These are phyloP conservation scores for Phaeotremella skinneri DNA, from an alignment of 768 basidiomycete genomes.

Conservation along the genomic window DNA sequence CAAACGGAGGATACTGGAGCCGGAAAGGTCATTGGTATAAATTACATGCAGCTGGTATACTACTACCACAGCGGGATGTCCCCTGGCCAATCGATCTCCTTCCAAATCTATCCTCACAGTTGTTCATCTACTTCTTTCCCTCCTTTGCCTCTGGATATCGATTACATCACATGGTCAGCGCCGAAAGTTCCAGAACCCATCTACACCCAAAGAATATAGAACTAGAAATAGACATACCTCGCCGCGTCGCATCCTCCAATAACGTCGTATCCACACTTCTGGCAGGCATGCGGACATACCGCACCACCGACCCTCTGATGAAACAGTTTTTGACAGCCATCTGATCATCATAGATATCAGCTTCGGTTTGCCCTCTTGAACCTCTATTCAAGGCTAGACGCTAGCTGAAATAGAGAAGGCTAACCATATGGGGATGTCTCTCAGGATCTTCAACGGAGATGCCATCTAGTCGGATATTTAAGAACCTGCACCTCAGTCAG, in stretches of 20 bases:
- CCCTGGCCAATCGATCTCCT: neutral
- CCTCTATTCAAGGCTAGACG: neutral
- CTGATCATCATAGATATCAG: constrained; percentile 53
- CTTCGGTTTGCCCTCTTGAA: neutral
- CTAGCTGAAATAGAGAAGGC: constrained; percentile 39
- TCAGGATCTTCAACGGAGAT: constrained; percentile 90
- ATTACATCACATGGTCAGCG: neutral
- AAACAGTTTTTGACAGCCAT: constrained; percentile 99
- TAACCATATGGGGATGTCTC: constrained; percentile 94
- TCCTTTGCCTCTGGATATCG: constrained; percentile 45
- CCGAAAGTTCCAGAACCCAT: neutral
- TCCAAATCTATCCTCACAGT: neutral
- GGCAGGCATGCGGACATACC: constrained; percentile 91
- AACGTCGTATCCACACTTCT: constrained; percentile 92
- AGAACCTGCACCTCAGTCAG: constrained; percentile 52
- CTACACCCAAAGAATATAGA: neutral
- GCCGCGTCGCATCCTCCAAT: constrained; percentile 90
- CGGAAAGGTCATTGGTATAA: too few species aligned
- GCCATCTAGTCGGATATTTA: constrained; percentile 93
- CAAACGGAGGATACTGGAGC: too few species aligned
- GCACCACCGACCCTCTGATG: constrained; percentile 95
- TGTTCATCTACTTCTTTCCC: constrained; percentile 37
- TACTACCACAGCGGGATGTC: neutral
- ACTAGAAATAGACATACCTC: constrained; percentile 61
- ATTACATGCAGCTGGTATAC: constrained; percentile 22